phyloP scores from a whole-genome alignment of 169 alveolate species.

The Babesia divergens region DNA sequence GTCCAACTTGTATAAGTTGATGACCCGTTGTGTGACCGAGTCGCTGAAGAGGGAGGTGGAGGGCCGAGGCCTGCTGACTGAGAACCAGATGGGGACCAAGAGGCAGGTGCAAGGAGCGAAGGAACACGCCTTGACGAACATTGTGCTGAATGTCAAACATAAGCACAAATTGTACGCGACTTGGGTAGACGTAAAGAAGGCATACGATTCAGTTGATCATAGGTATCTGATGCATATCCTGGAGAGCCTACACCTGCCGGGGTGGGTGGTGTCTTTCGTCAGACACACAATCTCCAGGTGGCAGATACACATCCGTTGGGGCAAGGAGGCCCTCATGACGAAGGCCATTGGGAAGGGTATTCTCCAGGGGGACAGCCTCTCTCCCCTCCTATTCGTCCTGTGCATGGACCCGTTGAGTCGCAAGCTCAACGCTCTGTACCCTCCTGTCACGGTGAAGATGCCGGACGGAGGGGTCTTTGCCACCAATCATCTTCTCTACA shows the following conservation, averaged over 20 bases:
- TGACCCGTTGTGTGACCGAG: conserved; percentile 2
- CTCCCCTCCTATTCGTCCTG: conserved; percentile 2
- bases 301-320: not conserved
- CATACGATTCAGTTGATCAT: not conserved
- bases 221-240: not conserved
- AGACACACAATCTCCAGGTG: not conserved
- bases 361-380: not conserved
- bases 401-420: not conserved
- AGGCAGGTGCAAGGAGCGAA: not conserved
- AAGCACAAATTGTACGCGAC: not conserved
- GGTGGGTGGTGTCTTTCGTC: not conserved
- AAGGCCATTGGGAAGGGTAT: not conserved
- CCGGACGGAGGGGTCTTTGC: not conserved
- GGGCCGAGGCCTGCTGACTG: not conserved
- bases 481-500: not conserved
- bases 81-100: not conserved
- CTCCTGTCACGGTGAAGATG: not conserved
- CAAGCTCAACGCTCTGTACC: not conserved
- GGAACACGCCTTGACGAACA: conserved; percentile 1
- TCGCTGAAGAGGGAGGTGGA: not conserved
- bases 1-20: not conserved
- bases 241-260: not conserved
- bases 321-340: not conserved
- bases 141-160: not conserved
- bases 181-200: conserved; percentile 8